Evolutionary conservation across 306 rosid genomes (phyloP), one percentile per base, ranked within the genome.

Genomic region (Argentina anserina): DNA sequence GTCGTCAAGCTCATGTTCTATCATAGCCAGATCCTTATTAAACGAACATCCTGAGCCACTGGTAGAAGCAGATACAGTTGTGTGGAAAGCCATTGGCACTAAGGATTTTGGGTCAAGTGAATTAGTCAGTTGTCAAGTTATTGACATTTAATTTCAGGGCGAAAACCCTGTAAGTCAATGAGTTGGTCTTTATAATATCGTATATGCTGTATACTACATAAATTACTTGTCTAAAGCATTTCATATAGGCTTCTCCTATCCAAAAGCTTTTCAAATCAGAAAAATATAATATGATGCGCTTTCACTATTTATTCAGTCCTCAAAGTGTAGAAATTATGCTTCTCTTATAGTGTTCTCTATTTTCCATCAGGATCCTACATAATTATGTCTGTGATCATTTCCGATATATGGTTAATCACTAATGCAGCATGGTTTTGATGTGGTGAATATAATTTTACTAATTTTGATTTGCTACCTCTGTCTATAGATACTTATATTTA

Each of bases 51-150:
- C 76, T 0, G 88, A 84, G 71, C 39, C 78, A 1, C 72, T 52
- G 13, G 73, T 75, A 17, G 96, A 92, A 80, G 80, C 86, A 34
- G 97, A 89, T 61, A 65, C 88, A 3, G 85, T 76, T 80, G 80
- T 81, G 64, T 88, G 95, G 88, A 94, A 81, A 67, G 80, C 83
- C 56, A 82, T 94, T 64, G 91, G 96, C 29, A 78, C 76, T 11
- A 80, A 81, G 67, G 87, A 85, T 73, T 82, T 91, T 64, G 97
- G 90, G 59, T 76, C 87, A 5, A 86, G 79, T 50, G 98, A 94
- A 78, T 79, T 94, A 78, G 92, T 91, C 69, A 91, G 97, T 73
- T 94, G 97, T 77, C 98, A 94, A 85, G 93, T 90, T 40, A 81
- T 94, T 81, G 89, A 86, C 76, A 68, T 89, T 65, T 94, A 93